Percentiles rank a stretch among this genome's conserved stretches.
Evolutionary conservation across 2,329 filamentous ascomycete species (phyloP).

Genomic region (Fusarium circinatum): DNA sequence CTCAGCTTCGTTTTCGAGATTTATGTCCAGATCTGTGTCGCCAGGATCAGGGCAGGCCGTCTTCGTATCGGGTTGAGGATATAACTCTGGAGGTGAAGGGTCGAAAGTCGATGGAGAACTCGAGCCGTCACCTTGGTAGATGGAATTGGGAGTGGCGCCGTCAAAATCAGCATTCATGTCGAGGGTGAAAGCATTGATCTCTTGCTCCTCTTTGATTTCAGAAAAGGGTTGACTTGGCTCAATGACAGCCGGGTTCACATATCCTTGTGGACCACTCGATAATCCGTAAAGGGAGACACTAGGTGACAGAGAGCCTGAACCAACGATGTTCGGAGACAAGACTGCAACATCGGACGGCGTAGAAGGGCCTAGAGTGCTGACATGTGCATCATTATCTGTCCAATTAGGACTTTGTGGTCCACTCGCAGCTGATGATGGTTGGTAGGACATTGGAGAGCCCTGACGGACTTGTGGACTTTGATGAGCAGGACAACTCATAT

Average conservation of each 20-base stretch:
- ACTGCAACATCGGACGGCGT: slow-evolving; percentile 30
- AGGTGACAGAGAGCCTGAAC: slow-evolving; percentile 20
- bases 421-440: slow-evolving; percentile 27
- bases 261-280: slow-evolving; percentile 13
- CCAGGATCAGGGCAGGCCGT: slow-evolving; percentile 26
- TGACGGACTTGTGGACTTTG: slow-evolving; percentile 11
- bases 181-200: slow-evolving; percentile 2
- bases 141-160: not conserved
- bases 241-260: slow-evolving; percentile 32
- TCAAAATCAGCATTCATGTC: not conserved
- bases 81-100: not conserved
- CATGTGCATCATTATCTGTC: slow-evolving; percentile 28
- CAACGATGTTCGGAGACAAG: slow-evolving; percentile 17
- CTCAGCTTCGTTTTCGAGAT: not conserved
- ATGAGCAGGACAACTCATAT: slow-evolving; percentile 1
- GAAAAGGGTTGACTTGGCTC: slow-evolving; percentile 10
- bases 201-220: not conserved
- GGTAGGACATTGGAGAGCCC: slow-evolving; percentile 33
- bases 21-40: not conserved
- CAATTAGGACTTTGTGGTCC: slow-evolving; percentile 31
- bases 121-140: not conserved
- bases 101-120: not conserved
- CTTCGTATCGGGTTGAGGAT: not conserved
- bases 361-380: slow-evolving; percentile 24
- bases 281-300: slow-evolving; percentile 20